These are phyloP conservation scores for Exophiala sideris DNA, from an alignment of 2,329 filamentous ascomycete genomes.

Conservation along the genomic window DNA sequence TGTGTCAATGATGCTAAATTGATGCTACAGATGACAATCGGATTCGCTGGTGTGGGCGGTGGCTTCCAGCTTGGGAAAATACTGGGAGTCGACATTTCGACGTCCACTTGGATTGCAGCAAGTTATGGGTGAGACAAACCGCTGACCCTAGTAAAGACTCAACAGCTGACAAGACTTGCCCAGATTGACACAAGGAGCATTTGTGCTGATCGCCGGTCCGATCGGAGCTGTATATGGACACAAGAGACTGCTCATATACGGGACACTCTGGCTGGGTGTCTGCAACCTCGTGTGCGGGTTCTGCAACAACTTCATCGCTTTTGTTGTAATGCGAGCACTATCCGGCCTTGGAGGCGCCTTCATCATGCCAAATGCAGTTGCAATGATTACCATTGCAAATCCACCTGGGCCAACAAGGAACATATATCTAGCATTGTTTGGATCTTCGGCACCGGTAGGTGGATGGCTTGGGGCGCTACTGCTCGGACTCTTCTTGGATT, in stretches of 20 bases:
- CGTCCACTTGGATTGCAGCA: not conserved
- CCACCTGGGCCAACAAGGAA: conserved; percentile 47
- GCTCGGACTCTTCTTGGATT: conserved; percentile 37
- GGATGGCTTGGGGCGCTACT: conserved; percentile 38
- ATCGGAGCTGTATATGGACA: conserved; percentile 59
- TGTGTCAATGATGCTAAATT: too few relatives aligned
- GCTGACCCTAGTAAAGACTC: not conserved
- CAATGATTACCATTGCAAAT: conserved; percentile 49
- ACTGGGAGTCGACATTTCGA: not conserved
- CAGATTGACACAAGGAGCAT: conserved; percentile 52
- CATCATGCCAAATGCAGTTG: conserved; percentile 52
- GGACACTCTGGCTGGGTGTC: conserved; percentile 52
- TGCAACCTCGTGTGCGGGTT: conserved; percentile 55
- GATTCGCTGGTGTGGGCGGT: not conserved
- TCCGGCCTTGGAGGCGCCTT: conserved; percentile 51
- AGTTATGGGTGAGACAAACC: not conserved
- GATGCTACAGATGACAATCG: not conserved
- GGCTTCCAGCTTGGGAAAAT: not conserved
- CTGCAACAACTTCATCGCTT: conserved; percentile 41
- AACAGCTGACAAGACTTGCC: not conserved
- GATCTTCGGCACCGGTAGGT: conserved; percentile 47
- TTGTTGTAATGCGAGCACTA: conserved; percentile 46
- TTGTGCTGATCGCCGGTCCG: conserved; percentile 56
- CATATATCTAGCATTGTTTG: conserved; percentile 44
- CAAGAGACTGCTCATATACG: conserved; percentile 52